Evolutionary conservation across 2,329 filamentous ascomycete species (phyloP).

Genomic region (Colletotrichum destructivum): DNA sequence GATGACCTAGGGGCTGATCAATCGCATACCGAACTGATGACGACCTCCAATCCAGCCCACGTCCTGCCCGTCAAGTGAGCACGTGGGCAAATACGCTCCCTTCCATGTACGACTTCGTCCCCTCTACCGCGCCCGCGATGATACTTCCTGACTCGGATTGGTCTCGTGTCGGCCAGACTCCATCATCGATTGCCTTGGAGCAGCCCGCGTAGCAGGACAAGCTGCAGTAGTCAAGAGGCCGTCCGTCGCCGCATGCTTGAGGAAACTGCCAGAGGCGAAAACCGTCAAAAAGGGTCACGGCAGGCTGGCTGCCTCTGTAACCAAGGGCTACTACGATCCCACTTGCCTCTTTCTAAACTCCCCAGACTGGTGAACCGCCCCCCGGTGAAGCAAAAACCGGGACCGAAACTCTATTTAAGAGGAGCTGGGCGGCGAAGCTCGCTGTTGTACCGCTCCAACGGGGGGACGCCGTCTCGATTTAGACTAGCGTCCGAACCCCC

Average conservation of each 20-base stretch:
- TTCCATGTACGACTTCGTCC: not conserved
- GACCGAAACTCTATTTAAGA: slow-evolving; percentile 11
- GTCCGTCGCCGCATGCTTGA: not conserved
- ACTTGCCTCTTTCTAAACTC: slow-evolving; percentile 26
- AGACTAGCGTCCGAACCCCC: not conserved
- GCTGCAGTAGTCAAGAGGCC: not conserved
- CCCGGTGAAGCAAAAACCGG: not conserved
- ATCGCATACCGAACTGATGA: slow-evolving; percentile 20
- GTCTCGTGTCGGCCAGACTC: not conserved
- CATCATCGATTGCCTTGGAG: not conserved
- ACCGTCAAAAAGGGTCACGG: not conserved
- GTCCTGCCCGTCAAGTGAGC: slow-evolving; percentile 29
- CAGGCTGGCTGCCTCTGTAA: not conserved
- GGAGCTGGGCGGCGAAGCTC: slow-evolving; percentile 9
- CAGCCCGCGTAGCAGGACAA: too few relatives aligned
- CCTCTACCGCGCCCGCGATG: not conserved
- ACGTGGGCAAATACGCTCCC: slow-evolving; percentile 29
- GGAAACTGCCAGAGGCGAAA: not conserved
- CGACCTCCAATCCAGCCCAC: slow-evolving; percentile 1
- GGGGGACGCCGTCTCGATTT: not conserved
- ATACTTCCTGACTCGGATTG: not conserved
- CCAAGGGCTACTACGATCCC: not conserved
- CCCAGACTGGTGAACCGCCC: not conserved
- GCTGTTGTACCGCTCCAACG: not conserved
- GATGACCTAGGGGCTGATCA: not conserved